These are phyloP conservation scores for Tylopilus vinaceipallidus DNA, from an alignment of 768 basidiomycete genomes.

Conservation along the genomic window DNA sequence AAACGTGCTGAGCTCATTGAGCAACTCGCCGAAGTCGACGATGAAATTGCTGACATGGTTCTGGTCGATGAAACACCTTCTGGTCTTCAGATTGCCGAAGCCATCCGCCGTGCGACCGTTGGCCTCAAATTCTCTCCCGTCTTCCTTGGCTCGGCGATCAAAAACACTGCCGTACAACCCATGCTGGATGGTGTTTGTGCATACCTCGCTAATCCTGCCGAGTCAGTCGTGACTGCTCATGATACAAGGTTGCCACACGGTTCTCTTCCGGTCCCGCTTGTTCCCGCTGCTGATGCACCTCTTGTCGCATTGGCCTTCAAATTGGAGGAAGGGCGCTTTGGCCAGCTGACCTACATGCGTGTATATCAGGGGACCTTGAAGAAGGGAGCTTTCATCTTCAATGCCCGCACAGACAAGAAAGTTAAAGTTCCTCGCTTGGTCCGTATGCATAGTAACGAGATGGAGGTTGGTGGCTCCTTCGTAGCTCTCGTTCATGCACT, in stretches of 20 bases:
- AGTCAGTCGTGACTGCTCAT: conserved; percentile 75
- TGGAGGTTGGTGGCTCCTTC: conserved; percentile 67
- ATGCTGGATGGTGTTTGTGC: conserved; percentile 92
- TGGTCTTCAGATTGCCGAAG: conserved; percentile 70
- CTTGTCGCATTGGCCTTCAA: conserved; percentile 97
- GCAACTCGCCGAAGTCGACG: conserved; percentile 94
- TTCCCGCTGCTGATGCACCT: conserved; percentile 82
- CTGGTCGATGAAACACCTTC: conserved; percentile 80
- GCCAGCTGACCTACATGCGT: conserved; percentile 97
- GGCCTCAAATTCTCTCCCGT: conserved; percentile 92
- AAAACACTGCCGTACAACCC: conserved; percentile 94
- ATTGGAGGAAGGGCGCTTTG: conserved; percentile 95
- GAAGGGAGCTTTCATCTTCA: conserved; percentile 82
- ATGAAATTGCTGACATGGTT: conserved; percentile 88
- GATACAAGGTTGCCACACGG: conserved; percentile 68
- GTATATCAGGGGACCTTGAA: conserved; percentile 95
- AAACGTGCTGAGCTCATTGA: conserved; percentile 94
- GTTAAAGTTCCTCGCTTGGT: conserved; percentile 96
- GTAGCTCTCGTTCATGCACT: background rate
- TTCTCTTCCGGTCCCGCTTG: conserved; percentile 70
- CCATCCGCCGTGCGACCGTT: conserved; percentile 88
- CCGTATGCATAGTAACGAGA: conserved; percentile 97
- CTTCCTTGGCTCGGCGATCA: conserved; percentile 94
- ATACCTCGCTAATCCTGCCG: conserved; percentile 90
- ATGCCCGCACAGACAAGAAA: conserved; percentile 93